Conservation (phyloP, 768 basidiomycete species). For the Serendipita sp. region DNA sequence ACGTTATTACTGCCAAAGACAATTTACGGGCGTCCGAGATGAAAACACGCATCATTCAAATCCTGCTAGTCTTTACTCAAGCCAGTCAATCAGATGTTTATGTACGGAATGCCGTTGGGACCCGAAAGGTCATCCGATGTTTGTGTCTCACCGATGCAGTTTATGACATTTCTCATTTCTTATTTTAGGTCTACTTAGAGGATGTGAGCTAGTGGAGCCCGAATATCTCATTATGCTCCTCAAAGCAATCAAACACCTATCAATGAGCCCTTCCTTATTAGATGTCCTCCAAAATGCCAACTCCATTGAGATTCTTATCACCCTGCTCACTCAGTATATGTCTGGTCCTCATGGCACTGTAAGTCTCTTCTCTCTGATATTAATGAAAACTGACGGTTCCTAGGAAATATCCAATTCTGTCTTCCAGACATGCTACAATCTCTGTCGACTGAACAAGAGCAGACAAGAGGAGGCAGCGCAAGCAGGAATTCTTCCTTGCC, state of each 20-base stretch:
- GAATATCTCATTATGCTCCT: slow-evolving; percentile 77
- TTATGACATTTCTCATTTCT: neutral
- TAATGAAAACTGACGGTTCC: too few species aligned
- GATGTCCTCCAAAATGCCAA: slow-evolving; percentile 95
- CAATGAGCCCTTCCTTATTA: slow-evolving; percentile 78
- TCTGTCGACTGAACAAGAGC: slow-evolving; percentile 85
- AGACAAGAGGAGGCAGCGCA: slow-evolving; percentile 95
- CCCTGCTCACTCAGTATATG: slow-evolving; percentile 65
- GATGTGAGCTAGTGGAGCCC: slow-evolving; percentile 75
- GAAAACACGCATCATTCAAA: slow-evolving; percentile 80
- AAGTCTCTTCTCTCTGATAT: slow-evolving; percentile 14
- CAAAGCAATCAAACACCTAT: slow-evolving; percentile 90
- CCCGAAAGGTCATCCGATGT: slow-evolving; percentile 79
- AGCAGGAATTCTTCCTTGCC: slow-evolving; percentile 82
- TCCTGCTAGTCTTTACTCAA: slow-evolving; percentile 82
- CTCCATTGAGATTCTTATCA: slow-evolving; percentile 78
- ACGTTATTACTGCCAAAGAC: slow-evolving; percentile 58
- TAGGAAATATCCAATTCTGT: slow-evolving; percentile 96
- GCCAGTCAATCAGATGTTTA: slow-evolving; percentile 92
- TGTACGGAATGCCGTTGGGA: slow-evolving; percentile 82
- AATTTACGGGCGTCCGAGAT: slow-evolving; percentile 51
- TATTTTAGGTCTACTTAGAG: slow-evolving; percentile 61
- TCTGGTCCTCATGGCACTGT: slow-evolving; percentile 69
- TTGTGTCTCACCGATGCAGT: slow-evolving; percentile 20
- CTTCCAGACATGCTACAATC: slow-evolving; percentile 93